Conservation (phyloP, 2,329 filamentous ascomycete species). For the Pseudofabraea citricarpa region DNA sequence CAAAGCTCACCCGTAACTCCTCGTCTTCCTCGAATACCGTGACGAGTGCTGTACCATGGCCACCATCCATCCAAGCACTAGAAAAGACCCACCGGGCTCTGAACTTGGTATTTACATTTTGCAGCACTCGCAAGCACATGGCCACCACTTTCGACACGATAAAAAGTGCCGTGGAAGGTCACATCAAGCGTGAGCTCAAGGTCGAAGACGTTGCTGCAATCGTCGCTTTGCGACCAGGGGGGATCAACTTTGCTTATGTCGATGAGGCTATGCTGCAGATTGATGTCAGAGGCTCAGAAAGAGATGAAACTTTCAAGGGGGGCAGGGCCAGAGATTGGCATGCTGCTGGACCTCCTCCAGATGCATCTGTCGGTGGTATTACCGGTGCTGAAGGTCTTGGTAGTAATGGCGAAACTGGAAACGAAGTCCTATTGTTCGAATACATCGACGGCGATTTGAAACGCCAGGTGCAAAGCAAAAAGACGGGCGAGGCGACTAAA, state of each 20-base stretch:
- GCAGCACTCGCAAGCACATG: constrained; percentile 85
- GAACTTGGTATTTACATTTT: constrained; percentile 93
- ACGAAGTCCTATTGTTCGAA: constrained; percentile 82
- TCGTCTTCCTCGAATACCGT: constrained; percentile 19
- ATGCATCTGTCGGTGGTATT: constrained; percentile 52
- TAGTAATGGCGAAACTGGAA: constrained; percentile 34
- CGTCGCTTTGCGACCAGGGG: constrained; percentile 69
- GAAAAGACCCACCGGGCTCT: constrained; percentile 77
- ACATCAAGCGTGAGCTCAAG: constrained; percentile 65
- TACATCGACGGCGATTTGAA: constrained; percentile 90
- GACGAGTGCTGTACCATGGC: constrained; percentile 51
- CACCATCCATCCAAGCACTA: constrained; percentile 65
- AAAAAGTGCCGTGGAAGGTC: constrained; percentile 75
- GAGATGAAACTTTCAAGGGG: constrained; percentile 60
- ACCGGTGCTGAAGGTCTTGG: constrained; percentile 43
- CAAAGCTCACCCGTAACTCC: constrained; percentile 15
- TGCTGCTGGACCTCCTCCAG: constrained; percentile 44
- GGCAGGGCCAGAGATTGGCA: constrained; percentile 46
- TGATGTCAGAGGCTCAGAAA: constrained; percentile 65
- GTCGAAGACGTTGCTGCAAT: constrained; percentile 81
- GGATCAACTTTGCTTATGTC: constrained; percentile 80
- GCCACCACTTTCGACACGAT: constrained; percentile 90
- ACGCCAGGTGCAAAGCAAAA: constrained; percentile 66
- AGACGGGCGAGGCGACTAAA: constrained; percentile 68
- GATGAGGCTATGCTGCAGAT: constrained; percentile 80